phyloP scores from a whole-genome alignment of 306 rosid species.

The Rubus parviflorus region DNA sequence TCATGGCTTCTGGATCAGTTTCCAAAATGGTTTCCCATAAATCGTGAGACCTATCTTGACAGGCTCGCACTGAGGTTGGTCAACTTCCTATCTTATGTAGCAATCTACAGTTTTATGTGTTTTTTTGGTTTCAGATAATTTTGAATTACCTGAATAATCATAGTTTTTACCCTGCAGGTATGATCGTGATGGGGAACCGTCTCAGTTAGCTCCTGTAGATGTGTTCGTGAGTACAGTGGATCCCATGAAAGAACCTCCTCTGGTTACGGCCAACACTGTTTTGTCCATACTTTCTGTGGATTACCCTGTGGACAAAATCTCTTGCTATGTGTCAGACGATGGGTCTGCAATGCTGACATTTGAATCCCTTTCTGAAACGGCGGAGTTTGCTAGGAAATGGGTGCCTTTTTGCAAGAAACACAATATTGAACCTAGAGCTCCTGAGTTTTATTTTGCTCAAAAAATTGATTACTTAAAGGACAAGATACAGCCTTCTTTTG shows the following conservation, averaged over 20 bases:
- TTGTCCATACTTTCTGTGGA: conserved; percentile 97
- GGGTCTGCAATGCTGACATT: conserved; percentile 99
- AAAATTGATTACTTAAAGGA: conserved; percentile 98
- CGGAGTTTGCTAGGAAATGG: conserved; percentile 98
- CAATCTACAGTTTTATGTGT: conserved; percentile 2
- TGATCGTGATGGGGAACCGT: conserved; percentile 97
- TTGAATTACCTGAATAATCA: conserved; percentile 22
- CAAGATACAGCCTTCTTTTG: conserved; percentile 97
- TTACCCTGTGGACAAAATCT: conserved; percentile 99
- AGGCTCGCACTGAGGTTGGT: conserved; percentile 80
- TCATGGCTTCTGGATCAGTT: conserved; percentile 99
- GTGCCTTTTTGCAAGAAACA: conserved; percentile 98
- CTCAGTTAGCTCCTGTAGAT: conserved; percentile 92
- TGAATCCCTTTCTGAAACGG: conserved; percentile 97
- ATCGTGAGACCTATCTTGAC: conserved; percentile 95
- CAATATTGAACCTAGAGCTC: conserved; percentile 96
- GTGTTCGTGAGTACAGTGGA: conserved; percentile 98
- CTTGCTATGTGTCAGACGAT: conserved; percentile 98
- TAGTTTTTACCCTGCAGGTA: conserved; percentile 51
- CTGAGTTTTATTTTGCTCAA: conserved; percentile 92
- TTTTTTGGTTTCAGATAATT: conserved; percentile 10
- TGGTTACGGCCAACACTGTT: conserved; percentile 96
- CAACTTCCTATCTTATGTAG: conserved; percentile 9
- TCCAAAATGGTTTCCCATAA: conserved; percentile 93
- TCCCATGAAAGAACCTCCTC: conserved; percentile 99